Percentiles rank a stretch among this genome's conserved stretches.
These are phyloP conservation scores for Lactuca saligna DNA, from an alignment of 129 eudicot genomes.

Conservation along the genomic window DNA sequence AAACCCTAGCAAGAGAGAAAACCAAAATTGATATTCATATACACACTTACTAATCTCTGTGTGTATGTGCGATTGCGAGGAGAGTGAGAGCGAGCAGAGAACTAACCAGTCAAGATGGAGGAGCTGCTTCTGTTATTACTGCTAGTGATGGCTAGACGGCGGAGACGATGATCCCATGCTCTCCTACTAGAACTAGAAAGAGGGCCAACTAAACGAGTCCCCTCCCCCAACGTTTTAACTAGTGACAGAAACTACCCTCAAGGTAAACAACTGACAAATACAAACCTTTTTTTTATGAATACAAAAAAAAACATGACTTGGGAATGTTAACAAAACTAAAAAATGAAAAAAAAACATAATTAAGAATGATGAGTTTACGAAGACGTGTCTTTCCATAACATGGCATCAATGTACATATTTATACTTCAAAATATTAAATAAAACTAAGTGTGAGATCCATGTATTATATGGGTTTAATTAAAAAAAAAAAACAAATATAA, in stretches of 20 bases:
- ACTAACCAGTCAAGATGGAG: slow-evolving; percentile 24
- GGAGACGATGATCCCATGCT: slow-evolving; percentile 23
- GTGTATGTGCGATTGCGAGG: not conserved
- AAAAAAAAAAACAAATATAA: no score
- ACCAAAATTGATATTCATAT: not conserved
- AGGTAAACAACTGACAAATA: not conserved
- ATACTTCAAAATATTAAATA: no score
- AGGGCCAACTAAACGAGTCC: not conserved
- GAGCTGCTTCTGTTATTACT: not conserved
- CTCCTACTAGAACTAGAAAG: not conserved
- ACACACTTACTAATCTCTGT: not conserved
- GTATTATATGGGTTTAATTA: no score
- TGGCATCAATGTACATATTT: no score
- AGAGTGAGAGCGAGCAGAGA: slow-evolving; percentile 8
- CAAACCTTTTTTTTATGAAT: not conserved
- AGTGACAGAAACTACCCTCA: slow-evolving; percentile 19
- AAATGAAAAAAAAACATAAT: no score
- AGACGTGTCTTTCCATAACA: no score
- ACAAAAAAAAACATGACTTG: not conserved
- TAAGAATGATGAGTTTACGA: no score
- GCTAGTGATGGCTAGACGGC: slow-evolving; percentile 19
- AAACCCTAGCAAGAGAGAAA: slow-evolving; percentile 6
- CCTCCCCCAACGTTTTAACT: slow-evolving; percentile 1
- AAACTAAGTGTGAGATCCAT: no score
- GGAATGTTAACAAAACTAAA: not conserved